Evolutionary conservation across 1,284 basidiomycete species (phyloP).

Genomic region (Leucoagaricus sp.): DNA sequence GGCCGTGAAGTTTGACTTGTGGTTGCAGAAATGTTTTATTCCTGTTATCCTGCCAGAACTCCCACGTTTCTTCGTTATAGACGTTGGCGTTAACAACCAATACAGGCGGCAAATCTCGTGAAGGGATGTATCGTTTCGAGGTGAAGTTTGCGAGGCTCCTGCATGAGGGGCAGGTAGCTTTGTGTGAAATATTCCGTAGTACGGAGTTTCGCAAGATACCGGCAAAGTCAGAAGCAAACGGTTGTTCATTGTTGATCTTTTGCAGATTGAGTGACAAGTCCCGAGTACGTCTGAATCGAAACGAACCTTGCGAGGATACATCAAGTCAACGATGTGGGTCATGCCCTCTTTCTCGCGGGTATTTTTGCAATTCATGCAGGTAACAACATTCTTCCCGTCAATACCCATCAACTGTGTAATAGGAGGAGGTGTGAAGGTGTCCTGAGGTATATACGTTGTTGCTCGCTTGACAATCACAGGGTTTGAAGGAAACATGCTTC

Average conservation of each 20-base stretch:
- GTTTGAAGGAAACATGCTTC: slow-evolving; percentile 63
- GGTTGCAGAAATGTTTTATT: slow-evolving; percentile 57
- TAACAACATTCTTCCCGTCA: slow-evolving; percentile 71
- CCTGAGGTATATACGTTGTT: slow-evolving; percentile 32
- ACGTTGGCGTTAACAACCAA: slow-evolving; percentile 88
- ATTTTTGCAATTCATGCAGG: slow-evolving; percentile 77
- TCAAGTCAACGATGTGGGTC: slow-evolving; percentile 84
- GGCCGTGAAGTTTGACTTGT: slow-evolving; percentile 53
- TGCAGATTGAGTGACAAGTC: background rate
- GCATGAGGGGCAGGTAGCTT: slow-evolving; percentile 85
- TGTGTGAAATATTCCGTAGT: slow-evolving; percentile 80
- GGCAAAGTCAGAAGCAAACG: slow-evolving; percentile 59
- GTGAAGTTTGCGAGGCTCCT: slow-evolving; percentile 76
- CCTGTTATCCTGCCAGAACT: slow-evolving; percentile 75
- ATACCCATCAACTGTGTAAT: slow-evolving; percentile 84
- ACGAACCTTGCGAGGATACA: slow-evolving; percentile 81
- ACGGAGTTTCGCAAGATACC: slow-evolving; percentile 79
- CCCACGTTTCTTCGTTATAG: slow-evolving; percentile 74
- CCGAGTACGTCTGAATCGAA: background rate
- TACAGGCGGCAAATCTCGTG: slow-evolving; percentile 79
- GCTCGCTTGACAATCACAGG: slow-evolving; percentile 47
- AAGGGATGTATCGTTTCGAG: slow-evolving; percentile 70
- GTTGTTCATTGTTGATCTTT: slow-evolving; percentile 45
- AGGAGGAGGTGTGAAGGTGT: slow-evolving; percentile 62
- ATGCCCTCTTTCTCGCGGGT: slow-evolving; percentile 72